Evolutionary conservation across 139 green algal genomes (phyloP).

Genomic region (Astrephomene gubernaculifera): DNA sequence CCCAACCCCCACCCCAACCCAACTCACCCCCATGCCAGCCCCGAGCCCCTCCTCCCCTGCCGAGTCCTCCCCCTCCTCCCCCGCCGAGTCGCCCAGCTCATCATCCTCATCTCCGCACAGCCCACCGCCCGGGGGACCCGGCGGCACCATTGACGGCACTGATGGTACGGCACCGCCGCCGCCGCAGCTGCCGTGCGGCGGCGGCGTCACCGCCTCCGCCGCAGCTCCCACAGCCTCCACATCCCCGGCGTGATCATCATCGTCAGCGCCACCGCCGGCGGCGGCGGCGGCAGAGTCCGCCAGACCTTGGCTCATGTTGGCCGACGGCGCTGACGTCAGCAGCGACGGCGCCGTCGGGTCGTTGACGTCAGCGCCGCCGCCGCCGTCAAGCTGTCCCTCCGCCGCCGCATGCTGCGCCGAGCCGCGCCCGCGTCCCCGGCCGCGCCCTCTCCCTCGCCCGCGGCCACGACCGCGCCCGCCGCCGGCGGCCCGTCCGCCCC

Average conservation of each 20-base stretch:
- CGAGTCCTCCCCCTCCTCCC: conserved; percentile 31
- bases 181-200: not conserved
- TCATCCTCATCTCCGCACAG: not conserved
- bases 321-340: conserved; percentile 1
- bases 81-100: not conserved
- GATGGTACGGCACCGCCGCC: not conserved
- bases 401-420: not conserved
- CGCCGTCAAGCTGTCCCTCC: not conserved
- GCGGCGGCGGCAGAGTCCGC: not conserved
- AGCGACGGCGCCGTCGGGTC: not conserved
- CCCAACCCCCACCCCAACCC: no score
- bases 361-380: not conserved
- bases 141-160: not conserved
- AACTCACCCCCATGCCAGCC: no score
- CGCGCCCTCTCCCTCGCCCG: not conserved
- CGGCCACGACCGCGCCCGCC: not conserved
- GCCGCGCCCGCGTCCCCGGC: conserved; percentile 6
- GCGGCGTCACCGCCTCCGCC: not conserved
- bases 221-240: not conserved
- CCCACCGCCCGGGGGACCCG: not conserved
- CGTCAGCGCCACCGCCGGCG: not conserved
- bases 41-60: not conserved
- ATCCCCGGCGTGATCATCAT: not conserved
- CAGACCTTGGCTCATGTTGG: not conserved
- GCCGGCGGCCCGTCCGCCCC: not conserved